phyloP scores from a whole-genome alignment of 805 yeast genomes.

The Candida ipomoeae region DNA sequence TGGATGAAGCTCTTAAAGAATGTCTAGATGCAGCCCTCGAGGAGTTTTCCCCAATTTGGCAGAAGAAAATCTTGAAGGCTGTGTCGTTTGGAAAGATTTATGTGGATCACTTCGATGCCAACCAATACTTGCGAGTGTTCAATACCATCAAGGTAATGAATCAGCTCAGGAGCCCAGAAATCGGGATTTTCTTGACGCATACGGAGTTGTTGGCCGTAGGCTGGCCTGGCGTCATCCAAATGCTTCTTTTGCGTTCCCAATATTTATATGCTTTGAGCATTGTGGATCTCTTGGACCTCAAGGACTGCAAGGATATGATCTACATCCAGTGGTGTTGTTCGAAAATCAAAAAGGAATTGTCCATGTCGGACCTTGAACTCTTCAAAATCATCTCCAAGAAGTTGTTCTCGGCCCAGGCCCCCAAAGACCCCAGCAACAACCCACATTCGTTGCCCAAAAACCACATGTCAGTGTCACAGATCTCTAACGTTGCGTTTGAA shows the following conservation, averaged over 20 bases:
- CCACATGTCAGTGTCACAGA: conserved; percentile 46
- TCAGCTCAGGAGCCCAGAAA: conserved; percentile 55
- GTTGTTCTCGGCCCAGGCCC: conserved; percentile 27
- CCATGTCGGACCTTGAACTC: conserved; percentile 56
- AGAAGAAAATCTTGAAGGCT: conserved; percentile 72
- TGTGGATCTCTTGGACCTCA: conserved; percentile 43
- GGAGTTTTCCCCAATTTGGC: conserved; percentile 77
- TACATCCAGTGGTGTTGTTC: conserved; percentile 78
- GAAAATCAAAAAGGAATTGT: conserved; percentile 54
- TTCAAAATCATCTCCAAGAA: conserved; percentile 46
- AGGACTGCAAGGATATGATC: conserved; percentile 40
- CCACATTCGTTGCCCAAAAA: conserved; percentile 24
- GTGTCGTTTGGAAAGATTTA: conserved; percentile 82
- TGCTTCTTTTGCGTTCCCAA: conserved; percentile 55
- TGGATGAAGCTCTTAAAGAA: conserved; percentile 58
- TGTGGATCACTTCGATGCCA: conserved; percentile 50
- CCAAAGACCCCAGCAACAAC: conserved; percentile 21
- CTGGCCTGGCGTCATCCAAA: conserved; percentile 48
- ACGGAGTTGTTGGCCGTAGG: conserved; percentile 50
- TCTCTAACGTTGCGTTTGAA: conserved; percentile 63
- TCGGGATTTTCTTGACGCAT: conserved; percentile 68
- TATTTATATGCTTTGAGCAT: conserved; percentile 63
- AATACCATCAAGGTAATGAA: conserved; percentile 65
- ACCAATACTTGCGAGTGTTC: conserved; percentile 58
- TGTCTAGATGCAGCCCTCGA: conserved; percentile 73